These are phyloP conservation scores for Solanum chacoense DNA, from an alignment of 305 asterid species.

Conservation along the genomic window DNA sequence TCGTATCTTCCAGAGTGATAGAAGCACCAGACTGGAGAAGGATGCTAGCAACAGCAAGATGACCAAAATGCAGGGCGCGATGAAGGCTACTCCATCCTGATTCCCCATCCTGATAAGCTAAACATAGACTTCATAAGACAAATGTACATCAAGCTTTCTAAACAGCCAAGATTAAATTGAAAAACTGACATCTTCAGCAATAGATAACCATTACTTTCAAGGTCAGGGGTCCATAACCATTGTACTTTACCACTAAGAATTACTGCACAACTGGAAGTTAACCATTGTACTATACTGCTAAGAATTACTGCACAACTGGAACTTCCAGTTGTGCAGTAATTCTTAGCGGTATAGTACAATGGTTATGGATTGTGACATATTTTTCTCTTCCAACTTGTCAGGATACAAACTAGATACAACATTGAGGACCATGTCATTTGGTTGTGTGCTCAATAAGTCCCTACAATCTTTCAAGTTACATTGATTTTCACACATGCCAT, in stretches of 20 bases:
- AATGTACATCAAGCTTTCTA: neutral
- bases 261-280: neutral
- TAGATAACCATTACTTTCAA: neutral
- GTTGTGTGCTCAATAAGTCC: neutral
- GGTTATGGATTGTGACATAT: neutral
- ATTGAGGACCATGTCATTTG: neutral
- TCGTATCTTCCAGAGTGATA: conserved; percentile 68
- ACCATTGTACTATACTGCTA: too few species aligned
- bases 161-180: neutral
- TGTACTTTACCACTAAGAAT: neutral
- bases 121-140: conserved; percentile 1
- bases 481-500: neutral
- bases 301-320: too few species aligned
- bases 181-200: neutral
- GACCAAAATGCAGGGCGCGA: conserved; percentile 92
- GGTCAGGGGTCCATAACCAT: neutral
- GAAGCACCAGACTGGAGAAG: conserved; percentile 76
- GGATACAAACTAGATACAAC: neutral
- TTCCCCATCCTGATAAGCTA: conserved; percentile 71
- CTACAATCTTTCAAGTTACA: neutral
- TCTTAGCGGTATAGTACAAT: too few species aligned
- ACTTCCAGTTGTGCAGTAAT: too few species aligned
- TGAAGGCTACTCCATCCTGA: conserved; percentile 99
- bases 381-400: neutral
- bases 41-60: conserved; percentile 81